Evolutionary conservation across 805 yeast genomes (phyloP).

Genomic region (Barnettozyma populi): DNA sequence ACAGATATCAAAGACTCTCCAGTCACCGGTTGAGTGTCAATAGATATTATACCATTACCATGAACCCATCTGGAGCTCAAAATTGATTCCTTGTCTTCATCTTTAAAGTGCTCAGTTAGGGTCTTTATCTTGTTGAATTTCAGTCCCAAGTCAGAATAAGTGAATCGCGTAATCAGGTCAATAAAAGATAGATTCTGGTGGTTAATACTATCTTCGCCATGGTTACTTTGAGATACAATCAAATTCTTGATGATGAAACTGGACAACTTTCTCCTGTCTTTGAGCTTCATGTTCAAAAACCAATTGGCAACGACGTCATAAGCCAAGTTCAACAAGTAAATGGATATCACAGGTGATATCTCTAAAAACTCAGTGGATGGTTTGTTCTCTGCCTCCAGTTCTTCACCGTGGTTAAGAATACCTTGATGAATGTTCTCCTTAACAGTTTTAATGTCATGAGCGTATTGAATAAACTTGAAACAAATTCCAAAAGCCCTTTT

Average conservation of each 20-base stretch:
- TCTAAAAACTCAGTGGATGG: conserved; percentile 48
- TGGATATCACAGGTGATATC: conserved; percentile 47
- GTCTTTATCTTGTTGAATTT: conserved; percentile 29
- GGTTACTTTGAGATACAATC: conserved; percentile 35
- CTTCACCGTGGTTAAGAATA: conserved; percentile 31
- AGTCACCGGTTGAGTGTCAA: conserved; percentile 44
- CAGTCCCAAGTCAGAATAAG: conserved; percentile 58
- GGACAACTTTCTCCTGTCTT: conserved; percentile 53
- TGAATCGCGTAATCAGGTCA: conserved; percentile 64
- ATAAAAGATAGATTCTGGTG: conserved; percentile 56
- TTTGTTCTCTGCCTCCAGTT: conserved; percentile 44
- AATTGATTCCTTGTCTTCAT: conserved; percentile 12
- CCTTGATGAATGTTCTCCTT: conserved; percentile 27
- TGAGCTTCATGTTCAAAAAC: conserved; percentile 59
- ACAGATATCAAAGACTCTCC: conserved; percentile 50
- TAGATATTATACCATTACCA: conserved; percentile 51
- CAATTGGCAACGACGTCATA: conserved; percentile 65
- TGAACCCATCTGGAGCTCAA: conserved; percentile 49
- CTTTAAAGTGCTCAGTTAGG: conserved; percentile 24
- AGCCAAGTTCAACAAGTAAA: conserved; percentile 58
- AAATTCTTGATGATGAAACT: conserved; percentile 60
- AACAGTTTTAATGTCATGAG: conserved; percentile 40
- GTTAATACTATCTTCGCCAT: conserved; percentile 22
- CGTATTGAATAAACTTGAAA: conserved; percentile 70
- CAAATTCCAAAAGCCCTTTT: conserved; percentile 80